Conservation (phyloP, 768 basidiomycete species). For the Boletus vinaceobasis region DNA sequence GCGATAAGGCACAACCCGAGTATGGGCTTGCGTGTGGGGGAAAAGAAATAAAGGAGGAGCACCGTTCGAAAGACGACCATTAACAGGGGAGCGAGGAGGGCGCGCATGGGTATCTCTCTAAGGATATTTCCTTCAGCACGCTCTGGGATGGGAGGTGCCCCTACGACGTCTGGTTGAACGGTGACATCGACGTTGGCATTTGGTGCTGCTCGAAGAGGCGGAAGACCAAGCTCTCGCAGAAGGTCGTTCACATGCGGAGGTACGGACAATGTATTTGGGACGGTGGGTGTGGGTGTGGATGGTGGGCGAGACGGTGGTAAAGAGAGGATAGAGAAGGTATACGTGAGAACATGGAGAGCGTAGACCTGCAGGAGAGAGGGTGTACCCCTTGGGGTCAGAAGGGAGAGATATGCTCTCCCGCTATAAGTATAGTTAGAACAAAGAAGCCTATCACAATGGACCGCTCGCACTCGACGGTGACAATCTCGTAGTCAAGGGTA, state of each 20-base stretch:
- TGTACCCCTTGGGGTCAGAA: conserved; percentile 40
- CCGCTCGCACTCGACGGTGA: conserved; percentile 19
- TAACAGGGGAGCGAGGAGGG: conserved; percentile 61
- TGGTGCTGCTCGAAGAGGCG: conserved; percentile 42
- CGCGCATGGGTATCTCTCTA: conserved; percentile 61
- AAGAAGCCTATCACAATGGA: neutral
- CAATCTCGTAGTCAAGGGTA: conserved; percentile 33
- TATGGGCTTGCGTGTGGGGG: conserved; percentile 68
- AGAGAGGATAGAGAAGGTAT: conserved; percentile 53
- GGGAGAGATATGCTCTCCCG: conserved; percentile 47
- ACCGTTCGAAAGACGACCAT: conserved; percentile 67
- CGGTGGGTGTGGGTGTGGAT: conserved; percentile 27
- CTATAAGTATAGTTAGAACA: conserved; percentile 15
- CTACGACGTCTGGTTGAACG: conserved; percentile 16
- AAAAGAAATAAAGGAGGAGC: conserved; percentile 73
- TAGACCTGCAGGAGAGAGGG: conserved; percentile 63
- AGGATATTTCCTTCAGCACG: conserved; percentile 35
- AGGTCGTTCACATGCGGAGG: conserved; percentile 57
- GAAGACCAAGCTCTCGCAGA: conserved; percentile 63
- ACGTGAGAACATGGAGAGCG: conserved; percentile 39
- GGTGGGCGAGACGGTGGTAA: conserved; percentile 43
- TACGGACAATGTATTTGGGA: conserved; percentile 24
- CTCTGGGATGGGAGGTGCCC: conserved; percentile 17
- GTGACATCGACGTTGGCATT: conserved; percentile 21
- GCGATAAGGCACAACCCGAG: conserved; percentile 61